Evolutionary conservation across 768 basidiomycete genomes (phyloP).

Genomic region (Dentipellis sp.): DNA sequence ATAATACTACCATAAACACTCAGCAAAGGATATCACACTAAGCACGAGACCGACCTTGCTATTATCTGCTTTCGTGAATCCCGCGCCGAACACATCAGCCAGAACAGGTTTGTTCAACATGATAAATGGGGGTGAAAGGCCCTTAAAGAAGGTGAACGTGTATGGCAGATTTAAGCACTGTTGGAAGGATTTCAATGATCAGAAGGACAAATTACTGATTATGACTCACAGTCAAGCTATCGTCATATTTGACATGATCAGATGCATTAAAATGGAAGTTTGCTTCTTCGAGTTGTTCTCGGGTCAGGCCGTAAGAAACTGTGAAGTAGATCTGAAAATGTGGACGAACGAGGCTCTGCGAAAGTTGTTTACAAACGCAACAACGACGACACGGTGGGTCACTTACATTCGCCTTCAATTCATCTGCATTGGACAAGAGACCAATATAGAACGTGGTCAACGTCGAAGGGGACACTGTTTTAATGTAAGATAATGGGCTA

Average conservation of each 20-base stretch:
- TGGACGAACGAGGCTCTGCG: slow-evolving; percentile 22
- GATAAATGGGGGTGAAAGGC: slow-evolving; percentile 41
- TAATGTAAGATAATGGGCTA: neutral
- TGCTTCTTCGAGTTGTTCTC: slow-evolving; percentile 59
- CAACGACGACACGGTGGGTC: no score
- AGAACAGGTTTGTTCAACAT: slow-evolving; percentile 56
- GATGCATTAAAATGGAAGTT: slow-evolving; percentile 57
- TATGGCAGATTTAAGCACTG: slow-evolving; percentile 35
- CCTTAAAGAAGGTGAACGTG: slow-evolving; percentile 39
- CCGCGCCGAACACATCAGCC: slow-evolving; percentile 71
- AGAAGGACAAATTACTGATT: neutral
- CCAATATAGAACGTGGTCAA: slow-evolving; percentile 81
- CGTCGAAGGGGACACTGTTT: slow-evolving; percentile 55
- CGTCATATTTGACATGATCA: slow-evolving; percentile 25
- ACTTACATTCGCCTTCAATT: no score
- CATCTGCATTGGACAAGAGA: slow-evolving; percentile 16
- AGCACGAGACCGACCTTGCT: slow-evolving; percentile 37
- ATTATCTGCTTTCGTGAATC: slow-evolving; percentile 62
- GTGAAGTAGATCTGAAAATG: slow-evolving; percentile 71
- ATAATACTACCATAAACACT: slow-evolving; percentile 47
- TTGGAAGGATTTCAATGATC: neutral
- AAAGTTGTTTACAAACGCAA: neutral
- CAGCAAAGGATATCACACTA: neutral
- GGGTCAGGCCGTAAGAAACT: slow-evolving; percentile 62
- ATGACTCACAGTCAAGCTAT: slow-evolving; percentile 15